These are phyloP conservation scores for Candida sojae DNA, from an alignment of 1,139 yeast genomes.

Conservation along the genomic window DNA sequence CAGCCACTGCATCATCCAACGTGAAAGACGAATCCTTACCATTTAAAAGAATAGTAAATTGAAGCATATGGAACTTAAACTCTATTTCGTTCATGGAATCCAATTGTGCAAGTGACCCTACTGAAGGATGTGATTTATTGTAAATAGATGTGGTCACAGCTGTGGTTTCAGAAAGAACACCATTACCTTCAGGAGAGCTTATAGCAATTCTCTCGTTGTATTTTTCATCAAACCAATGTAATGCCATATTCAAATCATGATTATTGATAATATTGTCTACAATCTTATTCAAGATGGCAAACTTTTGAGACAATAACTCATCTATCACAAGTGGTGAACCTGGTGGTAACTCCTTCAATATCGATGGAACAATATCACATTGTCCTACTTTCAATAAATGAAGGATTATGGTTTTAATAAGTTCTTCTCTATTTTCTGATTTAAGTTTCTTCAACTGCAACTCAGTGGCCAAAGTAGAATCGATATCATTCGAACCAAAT, in stretches of 20 bases:
- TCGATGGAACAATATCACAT: slow-evolving; percentile 35
- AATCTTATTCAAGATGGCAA: slow-evolving; percentile 33
- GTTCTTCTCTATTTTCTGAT: slow-evolving; percentile 32
- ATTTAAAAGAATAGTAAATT: slow-evolving; percentile 48
- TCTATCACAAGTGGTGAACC: slow-evolving; percentile 22
- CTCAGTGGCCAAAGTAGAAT: slow-evolving; percentile 8
- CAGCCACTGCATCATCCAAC: slow-evolving; percentile 37
- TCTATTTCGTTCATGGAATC: slow-evolving; percentile 35
- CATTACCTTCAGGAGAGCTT: neutral
- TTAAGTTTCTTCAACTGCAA: slow-evolving; percentile 18
- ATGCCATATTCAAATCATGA: slow-evolving; percentile 37
- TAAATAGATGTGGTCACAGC: neutral
- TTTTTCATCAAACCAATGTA: slow-evolving; percentile 37
- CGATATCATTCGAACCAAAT: neutral
- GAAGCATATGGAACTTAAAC: slow-evolving; percentile 64
- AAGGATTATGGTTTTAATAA: slow-evolving; percentile 41
- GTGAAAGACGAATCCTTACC: slow-evolving; percentile 19
- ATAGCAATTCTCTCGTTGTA: slow-evolving; percentile 16
- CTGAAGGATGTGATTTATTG: neutral
- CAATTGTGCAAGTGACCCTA: neutral
- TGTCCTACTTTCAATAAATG: slow-evolving; percentile 48
- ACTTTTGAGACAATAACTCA: slow-evolving; percentile 25
- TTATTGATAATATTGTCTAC: slow-evolving; percentile 35
- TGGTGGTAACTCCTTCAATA: slow-evolving; percentile 26
- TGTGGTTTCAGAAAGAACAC: neutral